Evolutionary conservation across 371 early-diverging fungal species (phyloP).

Genomic region (Actinomortierella ambigua): DNA sequence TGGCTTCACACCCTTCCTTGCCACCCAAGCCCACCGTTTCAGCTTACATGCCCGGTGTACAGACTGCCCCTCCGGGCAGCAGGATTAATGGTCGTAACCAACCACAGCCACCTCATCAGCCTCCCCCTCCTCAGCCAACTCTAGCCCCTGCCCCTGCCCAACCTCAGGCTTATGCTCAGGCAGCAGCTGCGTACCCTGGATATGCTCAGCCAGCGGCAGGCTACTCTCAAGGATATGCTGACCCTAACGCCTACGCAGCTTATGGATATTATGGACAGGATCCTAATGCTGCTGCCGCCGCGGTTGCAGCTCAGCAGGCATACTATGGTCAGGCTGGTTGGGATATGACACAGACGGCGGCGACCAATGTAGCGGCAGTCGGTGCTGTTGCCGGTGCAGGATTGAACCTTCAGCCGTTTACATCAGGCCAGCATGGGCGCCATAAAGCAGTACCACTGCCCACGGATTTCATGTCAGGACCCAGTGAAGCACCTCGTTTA

Average conservation of each 20-base stretch:
- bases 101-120: constrained; percentile 20
- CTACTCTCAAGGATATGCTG: constrained; percentile 13
- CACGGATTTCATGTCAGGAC: constrained; percentile 58
- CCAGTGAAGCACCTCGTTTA: constrained; percentile 55
- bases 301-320: constrained; percentile 20
- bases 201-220: constrained; percentile 33
- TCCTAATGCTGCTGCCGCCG: constrained; percentile 20
- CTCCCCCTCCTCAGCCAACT: constrained; percentile 13
- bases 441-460: constrained; percentile 55
- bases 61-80: constrained; percentile 6
- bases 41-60: constrained; percentile 16
- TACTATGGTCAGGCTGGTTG: constrained; percentile 14
- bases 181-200: constrained; percentile 12
- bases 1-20: constrained; percentile 35
- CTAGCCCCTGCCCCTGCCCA: constrained; percentile 10
- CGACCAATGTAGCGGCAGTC: constrained; percentile 8
- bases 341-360: constrained; percentile 23
- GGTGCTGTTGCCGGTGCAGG: constrained; percentile 13
- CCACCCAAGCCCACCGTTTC: constrained; percentile 35
- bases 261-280: constrained; percentile 31
- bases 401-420: constrained; percentile 35
- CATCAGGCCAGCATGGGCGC: constrained; percentile 48
- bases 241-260: constrained; percentile 19
- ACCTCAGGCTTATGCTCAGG: constrained; percentile 6
- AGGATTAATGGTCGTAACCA: background rate